Base-by-base conservation (phyloP, 345 rosid species). In the Capsella bursapastoris region DNA sequence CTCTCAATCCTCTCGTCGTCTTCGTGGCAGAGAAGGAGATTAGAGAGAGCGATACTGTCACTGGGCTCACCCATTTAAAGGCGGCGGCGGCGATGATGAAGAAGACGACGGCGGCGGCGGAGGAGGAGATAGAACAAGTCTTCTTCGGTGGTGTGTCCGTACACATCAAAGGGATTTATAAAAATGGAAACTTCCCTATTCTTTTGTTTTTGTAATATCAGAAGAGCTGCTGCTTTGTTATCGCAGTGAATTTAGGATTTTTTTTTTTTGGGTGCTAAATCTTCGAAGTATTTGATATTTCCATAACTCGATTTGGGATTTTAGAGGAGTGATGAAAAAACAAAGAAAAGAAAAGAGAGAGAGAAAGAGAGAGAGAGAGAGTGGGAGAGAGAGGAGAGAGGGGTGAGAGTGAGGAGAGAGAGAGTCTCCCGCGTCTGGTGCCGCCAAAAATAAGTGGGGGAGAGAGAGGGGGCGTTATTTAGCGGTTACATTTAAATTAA, bases 391-490 rank as follows among this genome's bases (percentile, higher is more conserved):
- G 57, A 22, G 25, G 47, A 64, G 28, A 61, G 57, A 8, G 49
- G 45, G 62, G 51, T 58, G 58, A 70, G 44, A 44, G 49, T 9
- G 55, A 15, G 37, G 57, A 13, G 63, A 38, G 64, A 62, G 76
- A 66, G 57, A 67, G 84, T 53, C 68, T 73, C 44, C 92, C 88
- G 92, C 81, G 72, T 87, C 85, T 77, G 68, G 83, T 85, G 92
- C 90, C 96, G 97, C 97, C 97, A 91, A 89, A 77, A 89, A 82
- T 82, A 66, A 85, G 87, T 82, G 88, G 83, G 83, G 57, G 83
- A 66, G 80, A 78, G 80, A 72, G 62, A 73, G 71, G 79, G 83
- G 83, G 86, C 82, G 89, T 79, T 79, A 77, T 82, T 79, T 71
- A 82, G 87, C 86, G 78, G 89, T 82, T 83, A 78, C 78, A 53